A percentile compares a stretch with the other conserved stretches of the same genome.
Evolutionary conservation across 768 basidiomycete genomes (phyloP).

Genomic region (Leccinellum albellum): DNA sequence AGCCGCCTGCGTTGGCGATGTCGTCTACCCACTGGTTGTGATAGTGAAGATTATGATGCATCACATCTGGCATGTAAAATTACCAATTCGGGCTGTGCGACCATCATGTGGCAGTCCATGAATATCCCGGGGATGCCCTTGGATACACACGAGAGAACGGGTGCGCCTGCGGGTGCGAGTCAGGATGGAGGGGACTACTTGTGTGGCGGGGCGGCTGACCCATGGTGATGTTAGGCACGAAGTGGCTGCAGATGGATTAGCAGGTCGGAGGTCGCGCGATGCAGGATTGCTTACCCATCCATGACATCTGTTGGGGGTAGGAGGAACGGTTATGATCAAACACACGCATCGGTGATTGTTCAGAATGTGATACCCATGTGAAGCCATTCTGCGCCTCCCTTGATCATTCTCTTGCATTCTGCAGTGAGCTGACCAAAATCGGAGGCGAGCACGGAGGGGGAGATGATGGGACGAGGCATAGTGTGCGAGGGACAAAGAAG

Average conservation of each 20-base stretch:
- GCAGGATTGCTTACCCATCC: conserved; percentile 69
- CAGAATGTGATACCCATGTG: conserved; percentile 73
- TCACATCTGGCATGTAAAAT: neutral
- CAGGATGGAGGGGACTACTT: conserved; percentile 4
- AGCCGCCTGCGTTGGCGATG: conserved; percentile 92
- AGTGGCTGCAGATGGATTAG: conserved; percentile 59
- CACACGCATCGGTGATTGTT: conserved; percentile 6
- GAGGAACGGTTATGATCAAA: conserved; percentile 3
- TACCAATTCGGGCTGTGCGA: conserved; percentile 86
- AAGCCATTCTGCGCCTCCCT: conserved; percentile 93
- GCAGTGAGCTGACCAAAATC: conserved; percentile 94
- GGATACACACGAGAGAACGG: conserved; percentile 78
- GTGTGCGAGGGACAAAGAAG: conserved; percentile 6
- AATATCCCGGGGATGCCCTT: conserved; percentile 92
- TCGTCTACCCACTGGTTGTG: conserved; percentile 87
- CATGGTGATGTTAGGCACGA: conserved; percentile 99
- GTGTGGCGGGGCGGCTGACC: conserved; percentile 43
- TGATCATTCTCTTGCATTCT: conserved; percentile 97
- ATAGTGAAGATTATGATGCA: neutral
- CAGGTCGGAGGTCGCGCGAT: neutral
- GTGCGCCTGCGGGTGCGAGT: conserved; percentile 57
- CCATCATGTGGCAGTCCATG: conserved; percentile 99
- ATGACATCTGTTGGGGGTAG: conserved; percentile 74
- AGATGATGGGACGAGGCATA: conserved; percentile 91
- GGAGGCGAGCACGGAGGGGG: conserved; percentile 94